These are phyloP conservation scores for Eurotiales sp. DNA, from an alignment of 2,329 filamentous ascomycete genomes.

Conservation along the genomic window DNA sequence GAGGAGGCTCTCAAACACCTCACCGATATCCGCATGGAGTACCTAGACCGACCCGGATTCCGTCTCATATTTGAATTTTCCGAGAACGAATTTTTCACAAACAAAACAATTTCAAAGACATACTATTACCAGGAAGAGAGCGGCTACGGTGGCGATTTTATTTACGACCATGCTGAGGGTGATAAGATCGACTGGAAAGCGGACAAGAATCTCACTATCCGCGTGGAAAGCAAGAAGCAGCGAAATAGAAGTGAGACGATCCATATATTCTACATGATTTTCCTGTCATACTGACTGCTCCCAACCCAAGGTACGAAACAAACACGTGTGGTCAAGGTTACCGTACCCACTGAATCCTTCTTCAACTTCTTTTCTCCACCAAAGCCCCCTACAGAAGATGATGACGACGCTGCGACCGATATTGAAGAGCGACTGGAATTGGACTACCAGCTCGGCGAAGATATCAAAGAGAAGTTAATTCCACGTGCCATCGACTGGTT, in stretches of 20 bases:
- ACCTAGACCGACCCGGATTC: slow-evolving; percentile 97
- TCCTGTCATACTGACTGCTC: slow-evolving; percentile 14
- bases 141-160: slow-evolving; percentile 97
- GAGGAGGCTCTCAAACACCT: slow-evolving; percentile 89
- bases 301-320: slow-evolving; percentile 82
- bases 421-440: slow-evolving; percentile 97
- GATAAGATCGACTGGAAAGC: slow-evolving; percentile 97
- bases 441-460: slow-evolving; percentile 97
- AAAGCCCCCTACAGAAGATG: slow-evolving; percentile 71
- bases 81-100: slow-evolving; percentile 94
- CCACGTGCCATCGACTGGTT: slow-evolving; percentile 99
- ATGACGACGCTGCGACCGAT: slow-evolving; percentile 70
- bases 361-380: slow-evolving; percentile 99
- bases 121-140: slow-evolving; percentile 99
- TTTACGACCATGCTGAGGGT: slow-evolving; percentile 98
- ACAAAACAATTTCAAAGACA: slow-evolving; percentile 96
- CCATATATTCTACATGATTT: not conserved
- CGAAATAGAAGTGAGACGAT: slow-evolving; percentile 86
- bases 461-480: slow-evolving; percentile 99
- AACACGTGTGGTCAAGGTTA: slow-evolving; percentile 98
- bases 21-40: slow-evolving; percentile 96
- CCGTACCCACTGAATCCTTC: slow-evolving; percentile 96
- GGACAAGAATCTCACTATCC: slow-evolving; percentile 87
- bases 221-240: slow-evolving; percentile 98
- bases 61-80: slow-evolving; percentile 95